Evolutionary conservation across 2,329 filamentous ascomycete species (phyloP).

Genomic region (Leptographium flavum): DNA sequence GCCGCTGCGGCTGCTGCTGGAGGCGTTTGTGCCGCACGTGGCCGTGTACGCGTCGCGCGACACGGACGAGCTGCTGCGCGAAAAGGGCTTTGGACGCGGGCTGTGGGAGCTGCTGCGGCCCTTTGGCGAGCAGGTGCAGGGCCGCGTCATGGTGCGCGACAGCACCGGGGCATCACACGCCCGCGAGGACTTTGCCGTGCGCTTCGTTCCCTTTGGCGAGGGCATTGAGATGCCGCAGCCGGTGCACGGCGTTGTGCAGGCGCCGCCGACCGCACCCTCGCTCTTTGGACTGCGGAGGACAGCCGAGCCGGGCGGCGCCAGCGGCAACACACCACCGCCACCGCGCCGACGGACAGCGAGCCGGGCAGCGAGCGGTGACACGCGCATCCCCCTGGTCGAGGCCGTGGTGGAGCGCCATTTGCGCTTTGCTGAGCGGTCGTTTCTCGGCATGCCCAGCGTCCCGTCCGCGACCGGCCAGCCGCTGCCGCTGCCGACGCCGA

Average conservation of each 20-base stretch:
- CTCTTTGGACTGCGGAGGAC: too few species aligned
- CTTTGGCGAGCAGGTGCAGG: constrained; percentile 77
- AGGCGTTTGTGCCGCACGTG: constrained; percentile 79
- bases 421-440: constrained; percentile 54
- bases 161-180: constrained; percentile 71
- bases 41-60: constrained; percentile 78
- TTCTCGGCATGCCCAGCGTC: constrained; percentile 22
- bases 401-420: constrained; percentile 68
- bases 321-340: too few species aligned
- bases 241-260: constrained; percentile 18
- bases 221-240: constrained; percentile 37
- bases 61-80: constrained; percentile 62
- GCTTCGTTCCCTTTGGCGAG: constrained; percentile 61
- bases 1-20: constrained; percentile 47
- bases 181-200: constrained; percentile 82
- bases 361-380: constrained; percentile 12
- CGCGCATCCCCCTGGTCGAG: constrained; percentile 57
- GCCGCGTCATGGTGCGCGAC: constrained; percentile 81
- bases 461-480: constrained; percentile 6
- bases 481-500: constrained; percentile 22
- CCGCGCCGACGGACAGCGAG: too few species aligned
- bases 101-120: constrained; percentile 77
- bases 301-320: constrained; percentile 9
- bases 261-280: constrained; percentile 7
- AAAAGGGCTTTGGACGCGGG: constrained; percentile 74